phyloP scores from a whole-genome alignment of 1,139 yeast species.

The Debaryomyces sp. region DNA sequence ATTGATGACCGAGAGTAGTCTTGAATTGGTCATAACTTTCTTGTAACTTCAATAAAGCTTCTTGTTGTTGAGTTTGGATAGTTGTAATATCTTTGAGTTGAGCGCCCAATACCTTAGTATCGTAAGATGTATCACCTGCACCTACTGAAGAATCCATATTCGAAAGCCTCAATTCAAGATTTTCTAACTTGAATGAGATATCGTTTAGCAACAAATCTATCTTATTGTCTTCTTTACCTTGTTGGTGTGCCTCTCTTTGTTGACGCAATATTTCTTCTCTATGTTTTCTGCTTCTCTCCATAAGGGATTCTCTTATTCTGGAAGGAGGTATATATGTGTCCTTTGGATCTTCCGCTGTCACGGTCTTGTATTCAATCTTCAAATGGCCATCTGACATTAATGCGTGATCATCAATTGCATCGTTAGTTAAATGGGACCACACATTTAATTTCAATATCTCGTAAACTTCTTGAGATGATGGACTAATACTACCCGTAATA shows the following conservation, averaged over 20 bases:
- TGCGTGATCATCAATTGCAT: constrained; percentile 61
- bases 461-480: constrained; percentile 52
- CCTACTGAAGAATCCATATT: constrained; percentile 1
- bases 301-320: constrained; percentile 35
- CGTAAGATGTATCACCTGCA: constrained; percentile 9
- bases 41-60: constrained; percentile 19
- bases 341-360: constrained; percentile 13
- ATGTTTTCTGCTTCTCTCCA: constrained; percentile 38
- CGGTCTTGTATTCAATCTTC: constrained; percentile 25
- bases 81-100: constrained; percentile 20
- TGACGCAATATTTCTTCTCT: constrained; percentile 23
- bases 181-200: constrained; percentile 10
- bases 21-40: constrained; percentile 28
- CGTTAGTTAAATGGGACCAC: constrained; percentile 55
- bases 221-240: not conserved
- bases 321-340: constrained; percentile 23
- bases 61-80: constrained; percentile 20
- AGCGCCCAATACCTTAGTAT: constrained; percentile 13
- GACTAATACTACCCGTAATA: constrained; percentile 46
- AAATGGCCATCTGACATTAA: constrained; percentile 49
- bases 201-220: constrained; percentile 4
- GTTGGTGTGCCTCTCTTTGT: constrained; percentile 4
- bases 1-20: constrained; percentile 31
- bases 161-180: constrained; percentile 8
- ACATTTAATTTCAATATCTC: constrained; percentile 61